phyloP scores from a whole-genome alignment of 495 filamentous ascomycete genomes.

The Aspergillus heteromorphus region DNA sequence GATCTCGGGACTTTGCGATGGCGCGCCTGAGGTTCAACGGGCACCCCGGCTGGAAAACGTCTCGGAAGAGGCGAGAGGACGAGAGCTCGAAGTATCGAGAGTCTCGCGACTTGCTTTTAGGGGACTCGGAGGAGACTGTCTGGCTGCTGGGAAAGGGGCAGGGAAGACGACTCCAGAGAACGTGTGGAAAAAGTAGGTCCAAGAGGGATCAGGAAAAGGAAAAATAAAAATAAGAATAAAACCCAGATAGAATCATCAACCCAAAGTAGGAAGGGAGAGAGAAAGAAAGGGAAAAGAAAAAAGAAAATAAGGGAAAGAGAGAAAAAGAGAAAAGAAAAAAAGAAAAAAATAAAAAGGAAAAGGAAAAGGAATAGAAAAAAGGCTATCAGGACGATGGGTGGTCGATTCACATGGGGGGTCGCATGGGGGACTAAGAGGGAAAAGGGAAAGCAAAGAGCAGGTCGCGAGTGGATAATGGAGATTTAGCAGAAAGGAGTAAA shows the following conservation, averaged over 20 bases:
- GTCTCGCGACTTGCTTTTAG: background rate
- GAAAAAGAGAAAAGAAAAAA: slow-evolving; percentile 2
- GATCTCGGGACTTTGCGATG: slow-evolving; percentile 4
- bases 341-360: slow-evolving; percentile 7
- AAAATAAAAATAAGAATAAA: slow-evolving; percentile 19
- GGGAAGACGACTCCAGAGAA: background rate
- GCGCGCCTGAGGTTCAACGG: background rate
- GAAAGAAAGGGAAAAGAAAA: slow-evolving; percentile 23
- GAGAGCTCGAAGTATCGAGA: background rate
- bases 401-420: background rate
- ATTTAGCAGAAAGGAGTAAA: background rate
- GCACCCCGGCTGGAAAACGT: background rate
- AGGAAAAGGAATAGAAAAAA: slow-evolving; percentile 3
- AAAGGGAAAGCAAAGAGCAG: background rate
- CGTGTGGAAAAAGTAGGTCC: slow-evolving; percentile 18
- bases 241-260: no score
- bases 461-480: background rate
- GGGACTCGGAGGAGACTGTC: background rate
- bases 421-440: background rate
- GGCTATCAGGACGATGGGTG: background rate
- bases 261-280: slow-evolving; percentile 19
- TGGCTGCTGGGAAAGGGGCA: background rate
- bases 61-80: background rate
- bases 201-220: slow-evolving; percentile 11
- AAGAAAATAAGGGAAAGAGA: background rate